Evolutionary conservation across 2,329 filamentous ascomycete genomes (phyloP), one percentile per base, ranked within the genome.

Genomic region (Bipolaris victoriae): DNA sequence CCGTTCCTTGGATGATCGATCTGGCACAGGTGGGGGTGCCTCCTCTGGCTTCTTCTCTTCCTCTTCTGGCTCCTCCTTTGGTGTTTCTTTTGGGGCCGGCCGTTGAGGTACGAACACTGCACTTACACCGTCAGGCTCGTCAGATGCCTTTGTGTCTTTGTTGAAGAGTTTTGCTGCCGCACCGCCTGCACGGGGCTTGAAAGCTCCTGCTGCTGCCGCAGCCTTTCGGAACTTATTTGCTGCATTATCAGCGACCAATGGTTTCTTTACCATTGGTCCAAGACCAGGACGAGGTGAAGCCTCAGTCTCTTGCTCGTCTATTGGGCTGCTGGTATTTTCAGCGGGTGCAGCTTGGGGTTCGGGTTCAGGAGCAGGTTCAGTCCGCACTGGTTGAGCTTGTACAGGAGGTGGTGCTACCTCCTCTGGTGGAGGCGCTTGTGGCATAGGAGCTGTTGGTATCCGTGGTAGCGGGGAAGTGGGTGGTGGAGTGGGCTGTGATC

Each of bases 191-290:
- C 94, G 87, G 18, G 94, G 94, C 70, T 94, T 96, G 79, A 98
- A 98, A 16, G 85, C 84, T 53, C 79, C 84, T 10, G 88, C 88
- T 45, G 64, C 66, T 70, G 83, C 86, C 0, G 91, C 92, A 22
- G 92, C 92, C 76, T 92, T 96, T 78, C 90, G 90, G 60, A 97
- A 86, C 5, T 86, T 84, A 35, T 86, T 88, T 18, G 90, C 90
- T 67, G 95, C 82, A 55, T 95, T 88, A n/a, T 82, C 84, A 61
- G 84, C 87, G 1, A 87, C 88, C 60, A 86, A 86, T 0, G 91
- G 91, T 61, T 89, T 86, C 76, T 91, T 94, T 68, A 97, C 89
- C 93, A 97, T 97, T 1, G 92, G 91, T 0, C 92, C 92, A 6
- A 96, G 83, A 1, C 92, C 92, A 16, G 92, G 91, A n/a, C 91